Evolutionary conservation across 192 early-diverging fungal species (phyloP).

Genomic region (Neocallimastix lanati): DNA sequence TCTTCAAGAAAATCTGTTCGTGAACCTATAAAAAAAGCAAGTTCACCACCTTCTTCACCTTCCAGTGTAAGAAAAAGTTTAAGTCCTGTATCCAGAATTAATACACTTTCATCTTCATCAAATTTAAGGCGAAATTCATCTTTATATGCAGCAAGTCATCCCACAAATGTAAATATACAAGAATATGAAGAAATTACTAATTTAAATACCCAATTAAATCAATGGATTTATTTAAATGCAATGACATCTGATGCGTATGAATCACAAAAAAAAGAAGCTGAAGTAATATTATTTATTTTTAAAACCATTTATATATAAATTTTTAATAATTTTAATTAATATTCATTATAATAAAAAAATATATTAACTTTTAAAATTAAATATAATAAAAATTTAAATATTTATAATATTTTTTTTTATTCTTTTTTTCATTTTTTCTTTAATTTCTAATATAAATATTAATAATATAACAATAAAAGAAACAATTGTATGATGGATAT

Average conservation of each 20-base stretch:
- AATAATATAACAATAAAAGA: neutral
- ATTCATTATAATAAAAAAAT: no score
- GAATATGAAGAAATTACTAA: neutral
- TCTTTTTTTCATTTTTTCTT: no score
- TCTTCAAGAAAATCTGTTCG: neutral
- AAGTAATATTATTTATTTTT: neutral
- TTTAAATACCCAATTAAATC: neutral
- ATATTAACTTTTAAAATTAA: no score
- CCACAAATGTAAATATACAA: neutral
- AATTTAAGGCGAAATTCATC: neutral
- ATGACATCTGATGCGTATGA: neutral
- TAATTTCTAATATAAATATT: no score
- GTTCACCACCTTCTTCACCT: neutral
- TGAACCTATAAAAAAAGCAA: neutral
- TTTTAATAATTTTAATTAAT: no score
- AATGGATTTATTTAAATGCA: neutral
- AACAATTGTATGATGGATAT: neutral
- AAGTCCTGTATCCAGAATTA: neutral
- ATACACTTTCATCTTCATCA: neutral
- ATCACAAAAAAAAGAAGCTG: neutral
- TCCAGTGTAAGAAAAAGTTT: neutral
- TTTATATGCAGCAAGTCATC: neutral
- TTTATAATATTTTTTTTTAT: no score
- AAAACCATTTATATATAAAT: no score
- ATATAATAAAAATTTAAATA: no score